Evolutionary conservation across 2,329 filamentous ascomycete species (phyloP), one percentile per base, ranked within the genome.

Genomic region (Exophiala sp.): DNA sequence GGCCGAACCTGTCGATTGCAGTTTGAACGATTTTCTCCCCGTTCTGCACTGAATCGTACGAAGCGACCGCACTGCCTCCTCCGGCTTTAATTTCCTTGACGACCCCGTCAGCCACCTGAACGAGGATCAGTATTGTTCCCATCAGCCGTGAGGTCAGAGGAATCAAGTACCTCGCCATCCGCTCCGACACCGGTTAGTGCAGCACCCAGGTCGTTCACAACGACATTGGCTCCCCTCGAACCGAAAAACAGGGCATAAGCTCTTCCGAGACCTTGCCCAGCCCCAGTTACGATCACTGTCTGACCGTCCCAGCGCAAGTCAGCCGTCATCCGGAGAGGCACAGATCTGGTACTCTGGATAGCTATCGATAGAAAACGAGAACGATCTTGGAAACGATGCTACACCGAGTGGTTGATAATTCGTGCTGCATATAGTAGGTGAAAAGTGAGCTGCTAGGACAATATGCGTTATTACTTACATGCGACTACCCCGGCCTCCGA

Each of bases 161-260:
- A 5, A 4, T 38, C 9, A 20, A 42, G 20, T 9, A 42, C 40
- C 20, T 24, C 24, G 40, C 16, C 40, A 14, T 24, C 40, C 12
- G 6, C 5, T 16, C 40, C 40, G 7, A 18, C 40, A 20, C 40
- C 40, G 20, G 20, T 20, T 11, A 42, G 5, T 5, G 35, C 12
- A 14, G 12, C 35, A 46, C 86, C 83, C 16, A 99, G 79, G 68
- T 97, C 92, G 74, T 97, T 97, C 65, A 99, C 89, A 33, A 96
- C 92, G 21, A 99, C 35, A 5, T 87, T 94, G 64, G 91, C 94
- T 66, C 94, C 94, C 68, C 91, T 84, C 52, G 88, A 90, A 55
- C 82, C 92, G 69, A 95, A 97, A 79, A 96, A 96, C 55, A 86
- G 77, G 64, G 87, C 87, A 75, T 95, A 94, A 68, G 85, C 85